phyloP scores from a whole-genome alignment of 2,329 filamentous ascomycete species.

The Phialocephala subalpina region DNA sequence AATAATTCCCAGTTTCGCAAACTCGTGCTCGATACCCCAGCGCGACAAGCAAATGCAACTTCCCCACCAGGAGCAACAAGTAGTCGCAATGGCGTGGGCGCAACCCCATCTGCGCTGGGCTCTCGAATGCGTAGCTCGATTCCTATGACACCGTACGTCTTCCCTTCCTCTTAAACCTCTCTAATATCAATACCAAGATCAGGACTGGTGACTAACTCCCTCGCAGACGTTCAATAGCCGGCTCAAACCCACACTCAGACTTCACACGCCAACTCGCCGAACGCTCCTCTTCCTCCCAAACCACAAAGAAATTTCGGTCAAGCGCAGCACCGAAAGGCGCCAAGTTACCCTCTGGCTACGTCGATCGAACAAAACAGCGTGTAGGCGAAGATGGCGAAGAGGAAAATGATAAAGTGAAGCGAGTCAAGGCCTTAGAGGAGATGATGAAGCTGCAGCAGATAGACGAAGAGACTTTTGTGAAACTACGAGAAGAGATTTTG shows the following conservation, averaged over 20 bases:
- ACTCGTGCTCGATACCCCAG: conserved; percentile 68
- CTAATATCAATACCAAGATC: conserved; percentile 13
- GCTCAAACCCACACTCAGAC: conserved; percentile 53
- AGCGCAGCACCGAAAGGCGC: conserved; percentile 81
- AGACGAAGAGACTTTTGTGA: conserved; percentile 80
- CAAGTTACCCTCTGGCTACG: conserved; percentile 81
- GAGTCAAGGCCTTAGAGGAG: conserved; percentile 82
- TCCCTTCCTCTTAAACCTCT: neutral
- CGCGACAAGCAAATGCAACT: conserved; percentile 41
- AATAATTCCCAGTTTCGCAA: conserved; percentile 96
- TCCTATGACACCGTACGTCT: conserved; percentile 88
- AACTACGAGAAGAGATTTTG: conserved; percentile 76
- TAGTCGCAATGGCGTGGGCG: conserved; percentile 56
- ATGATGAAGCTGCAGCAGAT: conserved; percentile 85
- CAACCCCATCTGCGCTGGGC: conserved; percentile 67
- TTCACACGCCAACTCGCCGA: conserved; percentile 89
- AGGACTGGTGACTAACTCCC: neutral
- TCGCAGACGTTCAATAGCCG: conserved; percentile 33
- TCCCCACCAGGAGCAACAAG: conserved; percentile 36
- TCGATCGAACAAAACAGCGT: conserved; percentile 78
- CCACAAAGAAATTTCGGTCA: conserved; percentile 77
- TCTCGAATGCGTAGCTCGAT: conserved; percentile 83
- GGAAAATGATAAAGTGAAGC: conserved; percentile 63
- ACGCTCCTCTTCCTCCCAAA: conserved; percentile 51
- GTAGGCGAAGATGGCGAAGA: conserved; percentile 60